These are phyloP conservation scores for Taphrina communis DNA, from an alignment of 1,139 yeast species.

Conservation along the genomic window DNA sequence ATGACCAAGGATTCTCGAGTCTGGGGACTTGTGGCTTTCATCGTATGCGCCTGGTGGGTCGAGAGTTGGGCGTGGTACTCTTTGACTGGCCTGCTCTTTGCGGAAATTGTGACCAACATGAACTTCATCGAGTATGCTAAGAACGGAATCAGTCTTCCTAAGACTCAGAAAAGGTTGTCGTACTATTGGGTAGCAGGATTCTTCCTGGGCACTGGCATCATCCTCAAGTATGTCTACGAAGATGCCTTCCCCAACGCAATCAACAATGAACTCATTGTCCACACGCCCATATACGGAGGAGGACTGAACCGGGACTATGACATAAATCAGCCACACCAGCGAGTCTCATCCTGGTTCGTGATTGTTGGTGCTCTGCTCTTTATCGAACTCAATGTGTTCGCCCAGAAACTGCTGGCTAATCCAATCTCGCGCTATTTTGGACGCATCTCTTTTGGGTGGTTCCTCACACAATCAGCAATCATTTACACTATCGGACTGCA, in stretches of 20 bases:
- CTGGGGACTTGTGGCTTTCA: slow-evolving; percentile 24
- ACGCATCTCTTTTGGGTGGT: slow-evolving; percentile 38
- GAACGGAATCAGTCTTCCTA: slow-evolving; percentile 19
- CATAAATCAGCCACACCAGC: slow-evolving; percentile 32
- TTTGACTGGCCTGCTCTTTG: slow-evolving; percentile 32
- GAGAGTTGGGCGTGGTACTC: slow-evolving; percentile 40
- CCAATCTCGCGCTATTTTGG: slow-evolving; percentile 35
- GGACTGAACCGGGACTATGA: slow-evolving; percentile 33
- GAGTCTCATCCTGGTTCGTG: slow-evolving; percentile 40
- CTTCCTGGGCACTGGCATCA: slow-evolving; percentile 28
- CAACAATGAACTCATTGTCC: slow-evolving; percentile 36
- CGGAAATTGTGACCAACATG: slow-evolving; percentile 30
- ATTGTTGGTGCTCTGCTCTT: slow-evolving; percentile 37
- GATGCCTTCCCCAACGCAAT: slow-evolving; percentile 32
- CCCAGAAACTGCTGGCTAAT: slow-evolving; percentile 27
- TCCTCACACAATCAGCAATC: slow-evolving; percentile 31
- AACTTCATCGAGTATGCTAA: slow-evolving; percentile 30
- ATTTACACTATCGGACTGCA: slow-evolving; percentile 39
- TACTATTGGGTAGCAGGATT: slow-evolving; percentile 25
- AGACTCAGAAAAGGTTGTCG: slow-evolving; percentile 15
- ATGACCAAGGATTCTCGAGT: slow-evolving; percentile 22
- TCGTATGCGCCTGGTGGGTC: slow-evolving; percentile 34
- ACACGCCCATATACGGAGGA: slow-evolving; percentile 37
- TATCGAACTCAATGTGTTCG: slow-evolving; percentile 28
- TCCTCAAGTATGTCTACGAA: slow-evolving; percentile 38